Base-by-base conservation (phyloP, 2,329 filamentous ascomycete genomes). In the Alternaria triticimaculans region DNA sequence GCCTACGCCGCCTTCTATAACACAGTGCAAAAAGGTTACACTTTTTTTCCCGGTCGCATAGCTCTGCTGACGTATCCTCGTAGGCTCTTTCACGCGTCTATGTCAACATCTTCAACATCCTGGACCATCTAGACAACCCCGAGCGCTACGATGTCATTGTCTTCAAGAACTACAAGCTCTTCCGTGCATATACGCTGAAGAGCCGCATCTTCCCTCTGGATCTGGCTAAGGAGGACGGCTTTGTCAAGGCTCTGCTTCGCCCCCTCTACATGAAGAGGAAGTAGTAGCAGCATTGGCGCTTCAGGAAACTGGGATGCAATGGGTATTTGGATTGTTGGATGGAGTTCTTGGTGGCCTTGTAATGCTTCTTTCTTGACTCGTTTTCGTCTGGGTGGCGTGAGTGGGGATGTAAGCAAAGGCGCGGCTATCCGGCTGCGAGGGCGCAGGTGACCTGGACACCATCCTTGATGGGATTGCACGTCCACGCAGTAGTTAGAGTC, bases 1-100 rank as follows among this genome's bases (percentile, higher is more conserved):
- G 0, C 65, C 61, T 21, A 15, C 62, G 6, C 72, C 71, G 1
- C 4, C 4, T 2, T 68, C 72, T 0, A 72, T 76, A 25, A 71
- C 62, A 1, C 43, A 74, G 51, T 76, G 73, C 64, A 72, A 60
- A 51, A 72, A 73, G 69, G 74, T 41, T 73, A 62, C 21, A 55
- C 33, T 12, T 7, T 5, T 15, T 25, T 12, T 5, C 12, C 26
- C 20, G 2, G 6, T 37, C 59, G 9, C n/a, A 41, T 28, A 12
- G 60, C 5, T 6, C 15, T 44, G 7, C 33, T 49, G 25, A 51
- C 33, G 4, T n/a, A 20, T 25, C 33, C n/a, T 2, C n/a, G 20
- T 33, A 71, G 65, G 59, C 55, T 7, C 41, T 71, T 4, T 57
- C 63, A 7, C 26, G 23, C 18, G 45, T 66, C 26, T 44, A 63